Evolutionary conservation across 768 basidiomycete genomes (phyloP), one percentile per base, ranked within the genome.

Genomic region (Phylloporus sp.): DNA sequence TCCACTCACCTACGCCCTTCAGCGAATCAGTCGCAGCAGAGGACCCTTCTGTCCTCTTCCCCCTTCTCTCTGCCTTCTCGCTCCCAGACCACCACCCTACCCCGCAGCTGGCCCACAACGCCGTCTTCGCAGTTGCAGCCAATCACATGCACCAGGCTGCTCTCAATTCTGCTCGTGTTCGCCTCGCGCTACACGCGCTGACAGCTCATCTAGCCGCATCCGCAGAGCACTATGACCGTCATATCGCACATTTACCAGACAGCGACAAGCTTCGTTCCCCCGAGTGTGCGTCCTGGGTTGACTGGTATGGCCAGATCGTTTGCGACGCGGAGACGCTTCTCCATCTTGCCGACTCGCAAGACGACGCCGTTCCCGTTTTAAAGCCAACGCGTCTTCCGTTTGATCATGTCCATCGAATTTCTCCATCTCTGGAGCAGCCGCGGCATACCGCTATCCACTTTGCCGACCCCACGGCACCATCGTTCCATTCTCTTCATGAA

Each of bases 11-110:
- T 9, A n/a, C n/a, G 9, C 10, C 14, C 9, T 31, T n/a, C 24
- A 98, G 95, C 31, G 95, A 99, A 68, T 81, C 90, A 0, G 73
- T 92, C 13, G 68, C 85, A 7, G 64, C 84, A 36, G 89, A 95
- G 62, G 78, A 83, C 40, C 78, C 86, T 1, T 62, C 76, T 17
- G 70, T 78, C 14, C 91, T 91, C 70, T 91, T 94, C 63, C 80
- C 84, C 6, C 70, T 90, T 15, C 72, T 98, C 4, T 58, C 60
- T 13, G 72, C 83, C 53, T 73, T 77, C 31, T 68, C 92, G 5
- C 78, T 82, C 8, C 74, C 77, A 11, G 64, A 67, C 18, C 53
- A 70, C 39, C 51, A 38, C 4, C 29, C 20, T 20, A 69, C 74
- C 11, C 71, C 77, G 1, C 71, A 82, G 48, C 76, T 77, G 2